Conservation (phyloP, 2,329 filamentous ascomycete genomes). For the Blumeria hordei region DNA sequence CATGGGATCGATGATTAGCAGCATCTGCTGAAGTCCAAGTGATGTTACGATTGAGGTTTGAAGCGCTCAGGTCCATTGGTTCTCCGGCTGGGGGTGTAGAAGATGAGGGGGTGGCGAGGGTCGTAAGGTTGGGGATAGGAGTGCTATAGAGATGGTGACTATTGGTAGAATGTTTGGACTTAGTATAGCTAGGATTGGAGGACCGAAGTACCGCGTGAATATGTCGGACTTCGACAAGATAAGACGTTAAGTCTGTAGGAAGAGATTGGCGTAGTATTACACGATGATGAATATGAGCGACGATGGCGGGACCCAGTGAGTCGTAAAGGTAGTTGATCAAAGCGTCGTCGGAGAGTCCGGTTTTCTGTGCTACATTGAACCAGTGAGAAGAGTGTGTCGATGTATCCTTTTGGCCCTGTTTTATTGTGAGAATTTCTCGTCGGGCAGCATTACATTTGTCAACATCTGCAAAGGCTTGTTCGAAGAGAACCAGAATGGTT, state of each 20-base stretch:
- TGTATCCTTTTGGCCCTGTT: not conserved
- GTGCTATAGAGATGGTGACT: not conserved
- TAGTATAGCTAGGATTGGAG: not conserved
- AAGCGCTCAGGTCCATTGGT: not conserved
- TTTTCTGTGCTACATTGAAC: not conserved
- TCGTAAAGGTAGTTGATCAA: not conserved
- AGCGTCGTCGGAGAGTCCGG: not conserved
- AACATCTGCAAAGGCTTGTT: not conserved
- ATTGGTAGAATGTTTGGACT: not conserved
- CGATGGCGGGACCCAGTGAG: not conserved
- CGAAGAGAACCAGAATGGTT: not conserved
- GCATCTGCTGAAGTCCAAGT: not conserved
- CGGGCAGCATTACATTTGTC: not conserved
- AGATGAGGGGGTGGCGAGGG: not conserved
- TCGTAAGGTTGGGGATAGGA: not conserved
- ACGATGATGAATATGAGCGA: not conserved
- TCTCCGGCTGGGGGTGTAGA: not conserved
- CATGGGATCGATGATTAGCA: not conserved
- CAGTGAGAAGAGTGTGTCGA: not conserved
- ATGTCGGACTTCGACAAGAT: not conserved
- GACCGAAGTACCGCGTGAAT: not conserved
- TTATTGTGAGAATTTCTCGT: not conserved
- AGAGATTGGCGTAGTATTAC: not conserved
- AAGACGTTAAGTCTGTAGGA: not conserved
- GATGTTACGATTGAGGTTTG: not conserved